A percentile compares a stretch with the other conserved stretches of the same genome.
These are phyloP conservation scores for Lactuca sativa DNA, from an alignment of 129 eudicot species.

Conservation along the genomic window DNA sequence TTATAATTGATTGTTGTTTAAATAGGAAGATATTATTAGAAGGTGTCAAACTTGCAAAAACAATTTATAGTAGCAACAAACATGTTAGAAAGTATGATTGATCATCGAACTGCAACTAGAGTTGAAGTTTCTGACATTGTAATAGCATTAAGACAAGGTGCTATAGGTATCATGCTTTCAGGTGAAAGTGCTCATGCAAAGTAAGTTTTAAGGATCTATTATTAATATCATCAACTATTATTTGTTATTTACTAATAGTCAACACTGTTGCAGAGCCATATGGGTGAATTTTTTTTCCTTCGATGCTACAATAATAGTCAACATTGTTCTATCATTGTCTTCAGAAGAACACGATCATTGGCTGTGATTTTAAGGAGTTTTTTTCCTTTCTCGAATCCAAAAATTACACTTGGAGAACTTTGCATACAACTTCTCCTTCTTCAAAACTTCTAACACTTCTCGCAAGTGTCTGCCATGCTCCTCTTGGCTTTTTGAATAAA, in stretches of 20 bases:
- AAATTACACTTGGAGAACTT: no score
- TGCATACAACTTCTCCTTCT: no score
- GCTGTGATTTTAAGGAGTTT: slow-evolving; percentile 84
- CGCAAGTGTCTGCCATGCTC: no score
- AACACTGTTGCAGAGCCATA: slow-evolving; percentile 42
- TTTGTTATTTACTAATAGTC: no score
- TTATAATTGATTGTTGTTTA: slow-evolving; percentile 15
- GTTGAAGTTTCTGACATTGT: slow-evolving; percentile 99
- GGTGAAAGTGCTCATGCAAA: slow-evolving; percentile 99
- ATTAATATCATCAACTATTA: not conserved
- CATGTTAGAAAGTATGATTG: slow-evolving; percentile 98
- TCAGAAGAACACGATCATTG: slow-evolving; percentile 97
- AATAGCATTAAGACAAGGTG: slow-evolving; percentile 83
- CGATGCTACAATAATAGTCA: slow-evolving; percentile 85
- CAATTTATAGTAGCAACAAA: slow-evolving; percentile 98
- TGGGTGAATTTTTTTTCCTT: slow-evolving; percentile 93
- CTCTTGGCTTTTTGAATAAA: no score
- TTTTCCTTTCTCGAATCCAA: slow-evolving; percentile 82
- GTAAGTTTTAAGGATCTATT: no score
- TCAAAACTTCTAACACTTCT: no score
- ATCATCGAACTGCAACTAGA: slow-evolving; percentile 97
- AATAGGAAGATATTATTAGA: slow-evolving; percentile 90
- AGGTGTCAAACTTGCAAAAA: slow-evolving; percentile 89
- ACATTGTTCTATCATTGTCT: slow-evolving; percentile 84
- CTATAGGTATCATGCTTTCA: slow-evolving; percentile 95